A percentile compares a stretch with the other conserved stretches of the same genome.
These are phyloP conservation scores for Anthostomella pinea DNA, from an alignment of 2,329 filamentous ascomycete species.

Conservation along the genomic window DNA sequence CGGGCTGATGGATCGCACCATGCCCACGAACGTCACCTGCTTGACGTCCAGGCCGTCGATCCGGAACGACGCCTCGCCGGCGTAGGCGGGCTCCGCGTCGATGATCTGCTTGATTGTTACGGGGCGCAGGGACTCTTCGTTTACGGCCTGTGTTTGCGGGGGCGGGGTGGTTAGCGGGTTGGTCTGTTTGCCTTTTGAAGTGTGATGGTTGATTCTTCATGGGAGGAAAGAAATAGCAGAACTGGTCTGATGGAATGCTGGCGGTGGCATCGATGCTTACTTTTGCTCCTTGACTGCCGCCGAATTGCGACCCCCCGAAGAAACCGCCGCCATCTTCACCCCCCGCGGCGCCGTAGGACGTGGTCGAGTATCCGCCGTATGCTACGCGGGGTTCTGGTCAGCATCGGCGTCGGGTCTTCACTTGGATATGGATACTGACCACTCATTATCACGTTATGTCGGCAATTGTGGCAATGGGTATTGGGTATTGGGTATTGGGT, in stretches of 20 bases:
- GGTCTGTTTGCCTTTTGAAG: neutral
- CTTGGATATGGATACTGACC: slow-evolving; percentile 8
- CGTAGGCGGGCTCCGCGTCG: slow-evolving; percentile 66
- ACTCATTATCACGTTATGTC: too few relatives aligned
- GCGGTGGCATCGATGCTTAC: too few relatives aligned
- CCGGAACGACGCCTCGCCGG: slow-evolving; percentile 71
- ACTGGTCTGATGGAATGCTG: too few relatives aligned
- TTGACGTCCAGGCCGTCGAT: slow-evolving; percentile 75
- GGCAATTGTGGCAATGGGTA: neutral
- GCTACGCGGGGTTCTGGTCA: slow-evolving; percentile 36
- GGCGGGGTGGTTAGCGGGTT: slow-evolving; percentile 1
- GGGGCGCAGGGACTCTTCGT: slow-evolving; percentile 84
- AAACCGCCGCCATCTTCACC: slow-evolving; percentile 63
- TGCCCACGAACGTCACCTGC: slow-evolving; percentile 82
- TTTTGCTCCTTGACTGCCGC: slow-evolving; percentile 49
- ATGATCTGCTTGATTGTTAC: slow-evolving; percentile 94
- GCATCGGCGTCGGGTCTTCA: neutral
- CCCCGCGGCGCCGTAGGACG: slow-evolving; percentile 52
- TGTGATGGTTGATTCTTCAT: too few relatives aligned
- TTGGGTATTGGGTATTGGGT: slow-evolving; percentile 2
- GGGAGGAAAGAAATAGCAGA: too few relatives aligned
- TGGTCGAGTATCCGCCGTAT: slow-evolving; percentile 46
- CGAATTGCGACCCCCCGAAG: slow-evolving; percentile 58
- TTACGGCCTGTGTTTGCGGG: slow-evolving; percentile 49
- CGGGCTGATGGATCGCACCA: slow-evolving; percentile 82